Conservation (phyloP, 352 stramenopile species). For the Globisporangium cystogenes region DNA sequence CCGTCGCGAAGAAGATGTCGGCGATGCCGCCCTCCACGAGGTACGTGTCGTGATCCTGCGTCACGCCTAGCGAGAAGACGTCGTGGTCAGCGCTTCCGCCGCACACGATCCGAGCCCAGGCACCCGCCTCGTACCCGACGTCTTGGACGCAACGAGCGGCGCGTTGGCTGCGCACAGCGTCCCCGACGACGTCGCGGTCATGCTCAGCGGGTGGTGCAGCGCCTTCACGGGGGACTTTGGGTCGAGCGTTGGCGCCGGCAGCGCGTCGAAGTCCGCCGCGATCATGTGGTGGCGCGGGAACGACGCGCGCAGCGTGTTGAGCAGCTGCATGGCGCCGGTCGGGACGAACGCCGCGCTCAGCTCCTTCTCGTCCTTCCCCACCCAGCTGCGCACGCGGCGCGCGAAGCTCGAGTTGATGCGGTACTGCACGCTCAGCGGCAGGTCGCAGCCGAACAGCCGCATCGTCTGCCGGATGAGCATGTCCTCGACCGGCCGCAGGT, state of each 20-base stretch:
- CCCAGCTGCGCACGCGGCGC: conserved; percentile 37
- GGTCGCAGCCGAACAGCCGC: conserved; percentile 62
- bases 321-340: conserved; percentile 81
- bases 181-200: conserved; percentile 58
- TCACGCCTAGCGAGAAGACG: conserved; percentile 31
- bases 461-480: conserved; percentile 72
- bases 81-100: too few relatives aligned
- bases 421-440: conserved; percentile 62
- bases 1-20: conserved; percentile 90
- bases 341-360: conserved; percentile 82
- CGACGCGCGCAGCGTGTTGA: conserved; percentile 69
- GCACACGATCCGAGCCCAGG: too few relatives aligned
- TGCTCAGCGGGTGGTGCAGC: conserved; percentile 56
- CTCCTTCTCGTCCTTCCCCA: conserved; percentile 41
- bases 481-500: conserved; percentile 46
- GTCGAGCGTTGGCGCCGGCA: conserved; percentile 66
- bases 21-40: conserved; percentile 78
- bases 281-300: conserved; percentile 87
- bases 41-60: conserved; percentile 86
- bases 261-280: conserved; percentile 85
- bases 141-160: conserved; percentile 85
- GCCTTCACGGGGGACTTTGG: conserved; percentile 37
- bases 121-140: conserved; percentile 45
- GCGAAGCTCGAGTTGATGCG: conserved; percentile 49
- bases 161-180: conserved; percentile 78